Evolutionary conservation across 345 rosid species (phyloP).

Genomic region (Laguncularia racemosa): DNA sequence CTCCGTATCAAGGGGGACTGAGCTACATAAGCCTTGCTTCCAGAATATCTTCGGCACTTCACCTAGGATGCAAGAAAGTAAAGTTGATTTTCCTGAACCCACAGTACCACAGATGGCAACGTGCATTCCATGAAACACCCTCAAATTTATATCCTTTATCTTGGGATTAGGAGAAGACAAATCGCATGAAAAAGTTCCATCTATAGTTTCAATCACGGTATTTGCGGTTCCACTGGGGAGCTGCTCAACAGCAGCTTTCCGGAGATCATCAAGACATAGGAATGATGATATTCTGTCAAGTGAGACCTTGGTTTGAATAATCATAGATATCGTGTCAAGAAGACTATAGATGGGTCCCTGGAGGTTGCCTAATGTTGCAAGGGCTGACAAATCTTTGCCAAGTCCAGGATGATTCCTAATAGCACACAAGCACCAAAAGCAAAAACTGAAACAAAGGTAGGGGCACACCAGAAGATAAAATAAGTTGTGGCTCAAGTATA

Average conservation of each 20-base stretch:
- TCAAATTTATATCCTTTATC: slow-evolving; percentile 17
- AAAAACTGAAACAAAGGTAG: not conserved
- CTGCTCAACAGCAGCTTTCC: slow-evolving; percentile 17
- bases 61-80: too few species aligned
- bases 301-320: slow-evolving; percentile 25
- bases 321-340: slow-evolving; percentile 24
- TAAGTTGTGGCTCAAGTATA: slow-evolving; percentile 9
- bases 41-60: slow-evolving; percentile 16
- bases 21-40: slow-evolving; percentile 30
- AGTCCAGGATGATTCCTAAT: slow-evolving; percentile 19
- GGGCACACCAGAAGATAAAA: slow-evolving; percentile 19
- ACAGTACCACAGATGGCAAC: slow-evolving; percentile 27
- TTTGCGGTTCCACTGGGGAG: slow-evolving; percentile 16
- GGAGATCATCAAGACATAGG: slow-evolving; percentile 24
- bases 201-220: slow-evolving; percentile 15
- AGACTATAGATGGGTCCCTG: slow-evolving; percentile 21
- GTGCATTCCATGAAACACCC: slow-evolving; percentile 17
- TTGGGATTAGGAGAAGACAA: slow-evolving; percentile 10
- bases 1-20: slow-evolving; percentile 32
- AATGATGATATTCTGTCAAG: slow-evolving; percentile 25
- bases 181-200: slow-evolving; percentile 33
- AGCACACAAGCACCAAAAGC: slow-evolving; percentile 28
- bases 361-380: not conserved
- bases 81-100: too few species aligned
- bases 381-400: slow-evolving; percentile 29